Base-by-base conservation (phyloP, 2,329 filamentous ascomycete species). In the Dactylellina sp. region DNA sequence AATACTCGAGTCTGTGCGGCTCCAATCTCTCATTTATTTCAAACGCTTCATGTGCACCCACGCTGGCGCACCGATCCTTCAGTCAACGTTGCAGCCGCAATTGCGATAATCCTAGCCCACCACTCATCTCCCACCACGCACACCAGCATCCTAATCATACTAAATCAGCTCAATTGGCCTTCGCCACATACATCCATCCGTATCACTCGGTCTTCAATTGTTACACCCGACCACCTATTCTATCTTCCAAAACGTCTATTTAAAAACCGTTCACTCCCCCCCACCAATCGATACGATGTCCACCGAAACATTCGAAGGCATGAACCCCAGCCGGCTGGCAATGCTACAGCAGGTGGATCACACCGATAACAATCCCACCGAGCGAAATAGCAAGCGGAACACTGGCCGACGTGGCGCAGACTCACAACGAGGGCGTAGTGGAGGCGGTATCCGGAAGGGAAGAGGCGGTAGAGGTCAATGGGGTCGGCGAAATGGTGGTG, bases 301-400 rank as follows among this genome's bases (percentile, higher is more conserved):
- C 14, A 49, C 37, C 60, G 20, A 44, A 9, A 42, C 39, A 40
- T 72, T 72, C 22, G 46, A 72, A 28, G 68, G 68, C 20, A 60
- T 72, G 44, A 49, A 72, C 35, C 68, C 68, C 7, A 53, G 60
- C 6, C 60, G 68, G 12, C 37, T 72, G 44, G 68, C 68, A 9
- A 72, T 72, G 68, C 50, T 72, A 16, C 68, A 72, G 16, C 60
- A 72, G 35, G 42, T 56, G 57, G 60, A 72, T 2, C 39, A 52
- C 24, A 16, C 20, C n/a, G 46, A 55, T 3, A 39, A 72, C 28
- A 14, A 39, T 11, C 40, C 42, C 32, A 25, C 44, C 12, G 42
- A 52, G 2, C 60, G 56, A 52, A 35, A 35, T 18, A 61, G 55
- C 28, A 32, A 28, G 1, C 37, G 52, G 3, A 16, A 25, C 12